Evolutionary conservation across 805 yeast genomes (phyloP).

Genomic region (Candida incommunis): DNA sequence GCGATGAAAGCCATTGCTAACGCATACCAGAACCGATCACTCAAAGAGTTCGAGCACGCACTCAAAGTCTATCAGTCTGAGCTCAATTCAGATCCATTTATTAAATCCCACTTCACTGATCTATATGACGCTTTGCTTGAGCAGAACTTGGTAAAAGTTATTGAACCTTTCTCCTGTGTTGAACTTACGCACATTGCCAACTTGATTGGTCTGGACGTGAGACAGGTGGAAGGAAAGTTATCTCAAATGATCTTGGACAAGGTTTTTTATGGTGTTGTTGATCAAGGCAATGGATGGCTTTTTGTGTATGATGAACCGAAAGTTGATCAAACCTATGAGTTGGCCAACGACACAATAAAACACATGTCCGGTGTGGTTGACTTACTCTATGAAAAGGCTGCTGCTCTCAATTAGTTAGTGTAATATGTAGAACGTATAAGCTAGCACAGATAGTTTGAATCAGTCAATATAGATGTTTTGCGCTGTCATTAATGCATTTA

Average conservation of each 20-base stretch:
- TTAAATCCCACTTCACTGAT: slow-evolving; percentile 83
- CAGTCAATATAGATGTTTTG: too few species aligned
- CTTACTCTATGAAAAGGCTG: slow-evolving; percentile 83
- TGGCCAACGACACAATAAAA: slow-evolving; percentile 74
- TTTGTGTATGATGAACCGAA: slow-evolving; percentile 81
- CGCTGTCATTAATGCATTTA: too few species aligned
- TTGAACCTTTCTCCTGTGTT: slow-evolving; percentile 93
- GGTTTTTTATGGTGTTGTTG: slow-evolving; percentile 90
- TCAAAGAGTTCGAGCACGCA: slow-evolving; percentile 82
- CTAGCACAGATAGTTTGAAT: too few species aligned
- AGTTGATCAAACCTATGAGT: slow-evolving; percentile 76
- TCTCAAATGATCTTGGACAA: slow-evolving; percentile 94
- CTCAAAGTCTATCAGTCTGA: slow-evolving; percentile 53
- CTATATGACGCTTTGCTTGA: slow-evolving; percentile 86
- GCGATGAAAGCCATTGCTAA: slow-evolving; percentile 90
- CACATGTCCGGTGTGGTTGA: slow-evolving; percentile 84
- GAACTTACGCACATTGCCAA: slow-evolving; percentile 81
- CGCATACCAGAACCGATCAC: slow-evolving; percentile 80
- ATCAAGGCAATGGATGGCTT: slow-evolving; percentile 97
- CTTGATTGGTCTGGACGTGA: slow-evolving; percentile 73
- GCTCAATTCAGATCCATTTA: slow-evolving; percentile 72
- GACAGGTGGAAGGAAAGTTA: slow-evolving; percentile 85
- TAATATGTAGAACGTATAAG: neutral
- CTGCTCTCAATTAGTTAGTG: slow-evolving; percentile 49
- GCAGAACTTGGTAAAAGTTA: slow-evolving; percentile 84